Evolutionary conservation across 2,329 filamentous ascomycete genomes (phyloP).

Genomic region (Phyllosticta paracitricarpa): DNA sequence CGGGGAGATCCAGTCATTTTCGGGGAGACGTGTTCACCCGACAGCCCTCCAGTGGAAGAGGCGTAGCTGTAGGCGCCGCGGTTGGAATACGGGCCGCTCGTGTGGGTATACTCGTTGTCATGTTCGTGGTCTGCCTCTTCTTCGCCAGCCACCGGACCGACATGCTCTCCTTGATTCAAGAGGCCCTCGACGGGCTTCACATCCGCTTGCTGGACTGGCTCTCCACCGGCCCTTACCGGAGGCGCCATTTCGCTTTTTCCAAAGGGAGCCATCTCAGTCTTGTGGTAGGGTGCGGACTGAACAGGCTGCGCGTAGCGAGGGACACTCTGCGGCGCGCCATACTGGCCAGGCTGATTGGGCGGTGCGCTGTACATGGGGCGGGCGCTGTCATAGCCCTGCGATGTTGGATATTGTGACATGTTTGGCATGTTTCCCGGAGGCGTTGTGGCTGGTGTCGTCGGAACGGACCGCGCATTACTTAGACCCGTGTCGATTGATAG

Average conservation of each 20-base stretch:
- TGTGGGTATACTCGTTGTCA: slow-evolving; percentile 79
- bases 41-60: slow-evolving; percentile 52
- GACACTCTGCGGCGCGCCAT: slow-evolving; percentile 53
- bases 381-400: slow-evolving; percentile 63
- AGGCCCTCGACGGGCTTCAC: slow-evolving; percentile 56
- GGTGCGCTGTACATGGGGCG: slow-evolving; percentile 69
- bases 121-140: slow-evolving; percentile 67
- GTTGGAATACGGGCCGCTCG: slow-evolving; percentile 57
- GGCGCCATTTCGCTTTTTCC: slow-evolving; percentile 37
- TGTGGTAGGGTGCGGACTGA: slow-evolving; percentile 55
- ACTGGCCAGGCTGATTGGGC: slow-evolving; percentile 57
- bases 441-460: slow-evolving; percentile 81
- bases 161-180: slow-evolving; percentile 40
- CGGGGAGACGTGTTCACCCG: slow-evolving; percentile 62
- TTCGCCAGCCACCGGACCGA: slow-evolving; percentile 46
- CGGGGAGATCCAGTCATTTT: slow-evolving; percentile 81
- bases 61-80: slow-evolving; percentile 70
- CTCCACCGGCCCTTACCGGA: slow-evolving; percentile 54
- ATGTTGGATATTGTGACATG: slow-evolving; percentile 67
- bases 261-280: slow-evolving; percentile 74
- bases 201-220: slow-evolving; percentile 53
- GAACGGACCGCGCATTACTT: slow-evolving; percentile 74
- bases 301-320: slow-evolving; percentile 52
- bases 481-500: slow-evolving; percentile 74
- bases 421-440: slow-evolving; percentile 72